Evolutionary conservation across 2,329 filamentous ascomycete genomes (phyloP), one percentile per base, ranked within the genome.

Genomic region (Amphichorda felina): DNA sequence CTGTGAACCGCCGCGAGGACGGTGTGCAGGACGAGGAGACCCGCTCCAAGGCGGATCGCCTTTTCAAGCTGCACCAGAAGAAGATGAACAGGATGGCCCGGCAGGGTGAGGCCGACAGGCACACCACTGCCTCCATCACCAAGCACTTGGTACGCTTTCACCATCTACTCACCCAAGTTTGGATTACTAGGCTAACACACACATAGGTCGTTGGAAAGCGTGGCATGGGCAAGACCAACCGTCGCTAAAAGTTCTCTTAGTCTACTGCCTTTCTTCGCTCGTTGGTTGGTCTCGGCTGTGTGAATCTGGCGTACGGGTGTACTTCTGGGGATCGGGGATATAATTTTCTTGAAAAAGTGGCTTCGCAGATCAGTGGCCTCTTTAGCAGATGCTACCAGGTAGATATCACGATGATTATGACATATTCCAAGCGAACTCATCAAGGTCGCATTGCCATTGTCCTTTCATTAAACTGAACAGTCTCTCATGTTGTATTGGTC

Each of bases 41-140:
- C 34, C 74, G 83, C 45, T 71, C 68, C 40, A 93, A 89, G 73
- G 87, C 85, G 26, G 88, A 94, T 60, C 79, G 81, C 51, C 68
- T 93, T 56, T 72, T 78, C 55, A 96, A 94, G 72, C 64, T 98
- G 55, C 72, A 79, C 50, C 93, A 98, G 79, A 87, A 89, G 72
- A 89, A 87, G 75, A 95, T 93, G 87, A 98, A 98, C 69, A 77
- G 89, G 45, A 91, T 93, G 82, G 91, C 91, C 30, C 79, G 88
- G 59, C 85, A 93, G 70, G 91, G 91, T 70, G 91, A 98, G 68
- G 88, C 82, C 42, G 91, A 98, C 70, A 78, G 93, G 56, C 89
- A 96, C 64, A 77, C 78, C 42, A 79, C 79, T 38, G 82, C 83
- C 26, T 72, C 83, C 36, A 63, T 94, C 60, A 75, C 79, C 43